phyloP scores from a whole-genome alignment of 176 grass and related monocot genomes.

The Areca catechu region DNA sequence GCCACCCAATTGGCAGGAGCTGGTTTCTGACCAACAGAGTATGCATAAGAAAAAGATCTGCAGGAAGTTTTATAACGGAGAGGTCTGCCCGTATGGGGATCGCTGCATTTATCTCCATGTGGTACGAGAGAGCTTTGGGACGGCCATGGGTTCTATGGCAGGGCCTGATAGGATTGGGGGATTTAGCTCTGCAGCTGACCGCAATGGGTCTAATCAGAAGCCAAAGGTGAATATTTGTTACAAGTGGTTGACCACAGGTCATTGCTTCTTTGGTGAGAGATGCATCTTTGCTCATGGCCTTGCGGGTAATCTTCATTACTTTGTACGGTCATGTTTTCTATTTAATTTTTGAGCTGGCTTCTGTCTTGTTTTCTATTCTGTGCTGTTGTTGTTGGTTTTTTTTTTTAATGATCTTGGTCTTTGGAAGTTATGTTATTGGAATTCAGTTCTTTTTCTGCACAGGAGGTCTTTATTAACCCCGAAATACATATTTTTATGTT shows the following conservation, averaged over 20 bases:
- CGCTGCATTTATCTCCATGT: constrained; percentile 31
- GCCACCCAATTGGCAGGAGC: constrained; percentile 4
- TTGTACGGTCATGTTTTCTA: too few relatives aligned
- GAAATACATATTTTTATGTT: too few relatives aligned
- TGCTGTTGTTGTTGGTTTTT: too few relatives aligned
- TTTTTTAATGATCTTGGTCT: too few relatives aligned
- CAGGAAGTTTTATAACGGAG: constrained; percentile 33
- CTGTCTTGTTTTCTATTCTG: too few relatives aligned
- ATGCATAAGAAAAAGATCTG: neutral
- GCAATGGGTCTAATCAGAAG: neutral
- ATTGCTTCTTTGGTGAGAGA: neutral
- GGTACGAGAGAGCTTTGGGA: neutral
- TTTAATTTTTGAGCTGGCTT: too few relatives aligned
- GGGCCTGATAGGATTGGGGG: neutral
- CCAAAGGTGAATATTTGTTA: neutral
- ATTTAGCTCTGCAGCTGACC: neutral
- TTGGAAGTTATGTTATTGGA: too few relatives aligned
- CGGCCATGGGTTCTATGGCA: too few relatives aligned
- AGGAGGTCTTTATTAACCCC: too few relatives aligned
- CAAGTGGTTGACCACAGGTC: neutral
- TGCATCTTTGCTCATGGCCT: neutral
- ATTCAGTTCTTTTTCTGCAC: too few relatives aligned
- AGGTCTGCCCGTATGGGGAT: constrained; percentile 30
- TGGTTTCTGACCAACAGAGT: too few relatives aligned
- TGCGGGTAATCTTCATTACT: neutral